These are phyloP conservation scores for Aotearoamyces nothofagi DNA, from an alignment of 2,329 filamentous ascomycete genomes.

Conservation along the genomic window DNA sequence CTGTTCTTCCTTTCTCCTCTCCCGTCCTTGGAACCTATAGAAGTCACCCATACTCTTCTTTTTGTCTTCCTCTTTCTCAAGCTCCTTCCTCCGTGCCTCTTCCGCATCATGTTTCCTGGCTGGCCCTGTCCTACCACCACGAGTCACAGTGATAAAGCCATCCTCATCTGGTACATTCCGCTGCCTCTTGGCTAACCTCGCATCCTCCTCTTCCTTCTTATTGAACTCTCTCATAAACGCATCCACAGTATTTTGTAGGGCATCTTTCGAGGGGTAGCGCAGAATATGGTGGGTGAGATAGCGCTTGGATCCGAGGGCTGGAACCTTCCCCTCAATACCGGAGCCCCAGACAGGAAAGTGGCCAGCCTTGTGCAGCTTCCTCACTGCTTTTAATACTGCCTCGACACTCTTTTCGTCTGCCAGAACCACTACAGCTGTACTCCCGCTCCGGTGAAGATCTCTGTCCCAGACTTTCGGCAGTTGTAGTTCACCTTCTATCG, in stretches of 20 bases:
- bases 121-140: conserved; percentile 56
- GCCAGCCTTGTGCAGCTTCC: conserved; percentile 40
- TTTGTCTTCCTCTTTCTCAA: conserved; percentile 48
- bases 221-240: conserved; percentile 77
- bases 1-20: conserved; percentile 65
- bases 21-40: conserved; percentile 71
- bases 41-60: conserved; percentile 54
- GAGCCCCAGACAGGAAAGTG: conserved; percentile 56
- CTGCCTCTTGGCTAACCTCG: conserved; percentile 43
- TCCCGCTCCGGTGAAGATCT: conserved; percentile 54
- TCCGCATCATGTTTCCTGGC: conserved; percentile 59
- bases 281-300: conserved; percentile 52
- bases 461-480: conserved; percentile 64
- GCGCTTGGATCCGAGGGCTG: conserved; percentile 38
- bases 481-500: conserved; percentile 40
- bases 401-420: conserved; percentile 72
- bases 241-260: conserved; percentile 63
- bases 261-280: conserved; percentile 50
- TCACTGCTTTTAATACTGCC: conserved; percentile 59
- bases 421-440: conserved; percentile 67
- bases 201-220: conserved; percentile 49
- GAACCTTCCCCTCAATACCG: conserved; percentile 38
- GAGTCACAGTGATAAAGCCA: conserved; percentile 83
- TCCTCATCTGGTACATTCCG: conserved; percentile 82
- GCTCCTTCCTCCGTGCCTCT: conserved; percentile 39